phyloP scores from a whole-genome alignment of 108 stramenopile species.

The Craspedostauros australis region DNA sequence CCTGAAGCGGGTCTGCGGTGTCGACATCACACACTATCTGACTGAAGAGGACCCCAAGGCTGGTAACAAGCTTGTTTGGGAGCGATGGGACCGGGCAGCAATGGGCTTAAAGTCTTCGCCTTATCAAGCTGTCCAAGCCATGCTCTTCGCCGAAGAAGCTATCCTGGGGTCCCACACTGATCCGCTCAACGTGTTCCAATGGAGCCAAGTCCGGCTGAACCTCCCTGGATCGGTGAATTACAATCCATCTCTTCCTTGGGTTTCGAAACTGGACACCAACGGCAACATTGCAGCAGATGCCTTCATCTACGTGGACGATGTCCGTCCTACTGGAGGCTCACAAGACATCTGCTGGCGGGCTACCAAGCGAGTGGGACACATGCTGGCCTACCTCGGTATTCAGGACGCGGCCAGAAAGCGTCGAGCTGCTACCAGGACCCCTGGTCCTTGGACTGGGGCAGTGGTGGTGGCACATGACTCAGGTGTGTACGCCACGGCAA shows the following conservation, averaged over 20 bases:
- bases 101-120: slow-evolving; percentile 45
- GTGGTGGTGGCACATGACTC: slow-evolving; percentile 10
- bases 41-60: too few species aligned
- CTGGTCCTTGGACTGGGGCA: slow-evolving; percentile 48
- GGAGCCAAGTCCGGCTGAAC: slow-evolving; percentile 27
- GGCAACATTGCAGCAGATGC: slow-evolving; percentile 33
- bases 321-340: slow-evolving; percentile 4
- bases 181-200: slow-evolving; percentile 21
- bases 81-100: slow-evolving; percentile 18
- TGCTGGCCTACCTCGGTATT: slow-evolving; percentile 29
- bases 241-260: slow-evolving; percentile 29
- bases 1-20: not conserved
- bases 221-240: slow-evolving; percentile 24
- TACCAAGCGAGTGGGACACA: not conserved
- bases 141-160: slow-evolving; percentile 6
- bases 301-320: slow-evolving; percentile 37
- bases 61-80: slow-evolving; percentile 4
- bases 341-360: slow-evolving; percentile 6
- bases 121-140: slow-evolving; percentile 11
- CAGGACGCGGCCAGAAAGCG: slow-evolving; percentile 47
- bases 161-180: slow-evolving; percentile 11
- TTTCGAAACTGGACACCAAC: slow-evolving; percentile 21
- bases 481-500: slow-evolving; percentile 6
- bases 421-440: slow-evolving; percentile 1
- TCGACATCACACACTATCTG: slow-evolving; percentile 8